Evolutionary conservation across 2,329 filamentous ascomycete species (phyloP).

Genomic region (Paracoccidioides brasiliensis): DNA sequence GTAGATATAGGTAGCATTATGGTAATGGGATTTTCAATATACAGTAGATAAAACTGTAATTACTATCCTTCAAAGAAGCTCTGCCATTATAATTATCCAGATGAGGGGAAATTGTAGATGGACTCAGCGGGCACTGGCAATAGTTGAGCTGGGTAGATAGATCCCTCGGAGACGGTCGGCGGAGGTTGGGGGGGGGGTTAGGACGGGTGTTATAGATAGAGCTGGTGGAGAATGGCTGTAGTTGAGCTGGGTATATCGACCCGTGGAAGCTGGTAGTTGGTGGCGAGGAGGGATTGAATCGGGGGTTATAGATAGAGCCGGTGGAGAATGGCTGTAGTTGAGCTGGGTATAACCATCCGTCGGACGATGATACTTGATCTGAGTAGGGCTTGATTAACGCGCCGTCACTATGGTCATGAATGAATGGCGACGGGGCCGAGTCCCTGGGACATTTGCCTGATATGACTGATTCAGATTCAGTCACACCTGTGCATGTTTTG

Average conservation of each 20-base stretch:
- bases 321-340: constrained; percentile 1
- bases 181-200: neutral
- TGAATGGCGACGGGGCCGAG: neutral
- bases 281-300: neutral
- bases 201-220: neutral
- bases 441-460: no score
- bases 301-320: neutral
- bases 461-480: neutral
- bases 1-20: neutral
- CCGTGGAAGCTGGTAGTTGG: neutral
- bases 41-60: neutral
- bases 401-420: neutral
- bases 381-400: neutral
- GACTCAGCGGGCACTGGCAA: neutral
- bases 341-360: neutral
- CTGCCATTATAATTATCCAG: neutral
- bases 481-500: neutral
- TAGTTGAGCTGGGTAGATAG: constrained; percentile 2
- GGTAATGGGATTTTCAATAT: neutral
- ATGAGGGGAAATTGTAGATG: neutral
- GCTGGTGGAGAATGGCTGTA: neutral
- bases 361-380: neutral
- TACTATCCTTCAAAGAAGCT: neutral
- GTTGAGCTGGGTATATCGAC: constrained; percentile 1
- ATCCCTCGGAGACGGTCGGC: neutral